Evolutionary conservation across 2,329 filamentous ascomycete genomes (phyloP).

Genomic region (Penicillium sp.): DNA sequence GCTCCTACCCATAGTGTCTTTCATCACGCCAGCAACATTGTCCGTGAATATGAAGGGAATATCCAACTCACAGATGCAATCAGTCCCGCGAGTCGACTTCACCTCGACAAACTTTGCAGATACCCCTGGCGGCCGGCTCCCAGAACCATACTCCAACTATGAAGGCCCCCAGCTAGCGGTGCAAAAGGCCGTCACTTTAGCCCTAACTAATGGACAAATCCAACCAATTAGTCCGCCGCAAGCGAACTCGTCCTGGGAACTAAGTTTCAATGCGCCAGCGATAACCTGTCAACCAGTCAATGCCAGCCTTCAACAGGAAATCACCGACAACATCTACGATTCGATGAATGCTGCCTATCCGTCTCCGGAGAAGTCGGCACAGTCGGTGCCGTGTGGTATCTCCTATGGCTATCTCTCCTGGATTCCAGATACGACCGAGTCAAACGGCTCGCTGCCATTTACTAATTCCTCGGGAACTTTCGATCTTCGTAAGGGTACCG

Average conservation of each 20-base stretch:
- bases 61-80: not conserved
- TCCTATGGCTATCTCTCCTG: constrained; percentile 1
- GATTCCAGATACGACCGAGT: not conserved
- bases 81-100: constrained; percentile 3
- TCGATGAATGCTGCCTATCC: not conserved
- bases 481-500: not conserved
- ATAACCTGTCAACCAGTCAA: not conserved
- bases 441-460: not conserved
- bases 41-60: not conserved
- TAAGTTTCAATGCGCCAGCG: not conserved
- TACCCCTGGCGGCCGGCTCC: not conserved
- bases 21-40: not conserved
- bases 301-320: not conserved
- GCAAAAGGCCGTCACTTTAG: not conserved
- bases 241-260: not conserved
- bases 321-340: not conserved
- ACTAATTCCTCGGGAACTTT: not conserved
- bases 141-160: not conserved
- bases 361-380: not conserved
- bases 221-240: not conserved
- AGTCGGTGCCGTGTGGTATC: not conserved
- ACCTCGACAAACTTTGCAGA: constrained; percentile 3
- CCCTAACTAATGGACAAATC: not conserved
- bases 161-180: not conserved
- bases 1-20: not conserved